Evolutionary conservation across 2,329 filamentous ascomycete species (phyloP).

Genomic region (Colletotrichum orbiculare): DNA sequence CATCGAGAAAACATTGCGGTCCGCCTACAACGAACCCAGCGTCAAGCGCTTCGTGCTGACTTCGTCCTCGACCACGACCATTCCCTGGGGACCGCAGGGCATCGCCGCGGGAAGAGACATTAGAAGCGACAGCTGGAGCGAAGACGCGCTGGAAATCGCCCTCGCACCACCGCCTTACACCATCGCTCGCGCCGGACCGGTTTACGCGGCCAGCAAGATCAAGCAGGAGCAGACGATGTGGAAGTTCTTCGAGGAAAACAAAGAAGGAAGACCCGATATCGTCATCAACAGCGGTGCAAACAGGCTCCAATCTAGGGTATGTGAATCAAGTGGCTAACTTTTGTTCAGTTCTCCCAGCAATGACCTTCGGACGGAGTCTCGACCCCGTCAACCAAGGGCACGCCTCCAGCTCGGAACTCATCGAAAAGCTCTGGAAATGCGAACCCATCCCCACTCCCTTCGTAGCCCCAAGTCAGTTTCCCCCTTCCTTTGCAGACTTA

Average conservation of each 20-base stretch:
- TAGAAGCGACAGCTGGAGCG: conserved; percentile 43
- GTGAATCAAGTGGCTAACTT: too few relatives aligned
- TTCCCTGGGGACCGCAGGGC: not conserved
- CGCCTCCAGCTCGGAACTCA: conserved; percentile 39
- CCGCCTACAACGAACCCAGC: conserved; percentile 52
- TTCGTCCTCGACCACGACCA: conserved; percentile 30
- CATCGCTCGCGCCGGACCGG: conserved; percentile 33
- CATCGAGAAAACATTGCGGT: conserved; percentile 50
- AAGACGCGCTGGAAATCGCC: conserved; percentile 42
- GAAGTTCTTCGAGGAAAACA: conserved; percentile 49
- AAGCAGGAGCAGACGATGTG: conserved; percentile 50
- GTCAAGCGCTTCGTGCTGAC: conserved; percentile 48
- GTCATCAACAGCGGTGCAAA: conserved; percentile 40
- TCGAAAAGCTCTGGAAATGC: conserved; percentile 40
- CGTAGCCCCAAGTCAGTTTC: not conserved
- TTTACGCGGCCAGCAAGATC: conserved; percentile 53
- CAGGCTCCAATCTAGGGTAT: not conserved
- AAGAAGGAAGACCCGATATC: conserved; percentile 45
- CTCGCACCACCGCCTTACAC: conserved; percentile 45
- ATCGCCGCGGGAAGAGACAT: not conserved
- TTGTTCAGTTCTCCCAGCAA: conserved; percentile 41
- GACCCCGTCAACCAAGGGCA: conserved; percentile 37
- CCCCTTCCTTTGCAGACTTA: too few relatives aligned
- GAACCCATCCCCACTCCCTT: not conserved
- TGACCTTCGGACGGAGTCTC: conserved; percentile 41